Evolutionary conservation across 139 green algal genomes (phyloP), one percentile per base, ranked within the genome.

Genomic region (Edaphochlamys debaryana): DNA sequence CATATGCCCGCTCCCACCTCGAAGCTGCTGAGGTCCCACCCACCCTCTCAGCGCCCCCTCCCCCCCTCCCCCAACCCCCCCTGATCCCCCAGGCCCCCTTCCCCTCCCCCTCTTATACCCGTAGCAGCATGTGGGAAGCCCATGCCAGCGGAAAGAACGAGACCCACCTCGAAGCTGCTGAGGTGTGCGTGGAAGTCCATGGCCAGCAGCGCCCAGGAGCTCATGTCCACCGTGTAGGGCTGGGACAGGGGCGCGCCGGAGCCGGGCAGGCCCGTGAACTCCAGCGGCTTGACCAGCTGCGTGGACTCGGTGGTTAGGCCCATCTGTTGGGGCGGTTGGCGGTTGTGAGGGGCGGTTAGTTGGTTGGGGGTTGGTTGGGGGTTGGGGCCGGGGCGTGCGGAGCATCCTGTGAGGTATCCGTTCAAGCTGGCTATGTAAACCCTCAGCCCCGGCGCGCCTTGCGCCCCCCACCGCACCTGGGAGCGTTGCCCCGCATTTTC

Each of bases 151-250:
- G n/a, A n/a, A n/a, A n/a, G n/a, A n/a, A n/a, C n/a, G n/a, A n/a
- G n/a, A n/a, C 71, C 34, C 73, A 80, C 76, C 79, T 96, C 93
- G 82, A 92, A 87, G 8, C 66, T 84, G 79, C 83, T 93, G 32
- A 97, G 84, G 92, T 96, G 94, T 0, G 93, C 89, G 67, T 97
- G 94, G 79, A 94, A 92, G 88, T 97, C 94, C 87, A 97, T 95
- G 13, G 90, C 63, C 84, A 97, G 92, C 22, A 92, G n/a, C 13
- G 92, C 68, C 74, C 76, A 73, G 56, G 29, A 40, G 42, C 36
- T 42, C 30, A 96, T 85, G 4, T 88, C 77, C 36, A 97, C 86
- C 9, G 81, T 58, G 72, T 93, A 97, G 19, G 94, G 94, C 88
- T 97, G 94, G 5, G 88, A 77, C 37, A 75, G 32, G 13, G 87